phyloP scores from a whole-genome alignment of 208 protist species.

The Willaertia magna region DNA sequence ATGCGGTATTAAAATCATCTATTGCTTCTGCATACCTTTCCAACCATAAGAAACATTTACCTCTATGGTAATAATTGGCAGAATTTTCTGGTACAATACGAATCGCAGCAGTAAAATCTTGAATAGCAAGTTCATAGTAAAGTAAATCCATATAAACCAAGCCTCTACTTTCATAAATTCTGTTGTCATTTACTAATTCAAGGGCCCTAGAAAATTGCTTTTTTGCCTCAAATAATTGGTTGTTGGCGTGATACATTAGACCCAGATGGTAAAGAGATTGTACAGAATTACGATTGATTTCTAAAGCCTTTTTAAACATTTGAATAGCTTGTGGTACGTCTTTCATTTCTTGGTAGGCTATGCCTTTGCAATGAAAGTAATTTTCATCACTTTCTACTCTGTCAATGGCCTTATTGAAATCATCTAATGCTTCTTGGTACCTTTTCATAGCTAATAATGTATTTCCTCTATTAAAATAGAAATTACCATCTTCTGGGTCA shows the following conservation, averaged over 20 bases:
- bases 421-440: slow-evolving; percentile 38
- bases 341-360: slow-evolving; percentile 35
- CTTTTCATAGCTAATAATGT: slow-evolving; percentile 42
- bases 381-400: slow-evolving; percentile 30
- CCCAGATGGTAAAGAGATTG: slow-evolving; percentile 38
- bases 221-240: slow-evolving; percentile 38
- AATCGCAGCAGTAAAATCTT: slow-evolving; percentile 52
- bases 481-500: slow-evolving; percentile 29
- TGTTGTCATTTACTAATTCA: slow-evolving; percentile 30
- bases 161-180: slow-evolving; percentile 39
- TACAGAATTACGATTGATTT: slow-evolving; percentile 31
- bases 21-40: slow-evolving; percentile 39
- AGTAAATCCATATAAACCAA: slow-evolving; percentile 52
- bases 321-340: slow-evolving; percentile 29
- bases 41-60: slow-evolving; percentile 29
- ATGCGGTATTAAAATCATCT: slow-evolving; percentile 28
- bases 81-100: slow-evolving; percentile 26
- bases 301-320: slow-evolving; percentile 34
- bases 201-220: slow-evolving; percentile 41
- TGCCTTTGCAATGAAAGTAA: slow-evolving; percentile 43
- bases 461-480: slow-evolving; percentile 58
- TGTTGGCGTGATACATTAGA: slow-evolving; percentile 34
- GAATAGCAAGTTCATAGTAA: slow-evolving; percentile 53
- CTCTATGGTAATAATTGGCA: slow-evolving; percentile 41
- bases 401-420: slow-evolving; percentile 48